A percentile compares a stretch with the other conserved stretches of the same genome.
Conservation (phyloP, 2,329 filamentous ascomycete species). For the Phoma sp. region DNA sequence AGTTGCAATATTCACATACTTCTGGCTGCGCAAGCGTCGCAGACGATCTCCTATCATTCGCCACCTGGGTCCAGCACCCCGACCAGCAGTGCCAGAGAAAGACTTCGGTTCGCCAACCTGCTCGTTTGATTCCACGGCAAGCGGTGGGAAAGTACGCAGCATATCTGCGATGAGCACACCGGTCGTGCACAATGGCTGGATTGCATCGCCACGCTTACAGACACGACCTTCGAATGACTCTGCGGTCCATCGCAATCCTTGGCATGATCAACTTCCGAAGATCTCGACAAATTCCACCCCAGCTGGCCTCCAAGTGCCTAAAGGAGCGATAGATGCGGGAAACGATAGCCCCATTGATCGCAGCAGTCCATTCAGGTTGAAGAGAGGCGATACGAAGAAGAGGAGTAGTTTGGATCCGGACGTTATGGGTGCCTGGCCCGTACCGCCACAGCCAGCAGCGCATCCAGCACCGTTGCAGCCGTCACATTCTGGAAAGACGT, state of each 20-base stretch:
- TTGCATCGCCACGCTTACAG: background rate
- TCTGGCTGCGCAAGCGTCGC: slow-evolving; percentile 27
- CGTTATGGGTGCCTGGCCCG: slow-evolving; percentile 27
- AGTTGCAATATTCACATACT: slow-evolving; percentile 25
- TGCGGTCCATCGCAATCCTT: slow-evolving; percentile 8
- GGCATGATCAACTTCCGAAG: slow-evolving; percentile 4
- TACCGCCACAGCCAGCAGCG: slow-evolving; percentile 21
- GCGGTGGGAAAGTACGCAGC: slow-evolving; percentile 29
- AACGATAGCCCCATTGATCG: slow-evolving; percentile 40
- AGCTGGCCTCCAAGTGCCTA: background rate
- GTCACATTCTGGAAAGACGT: background rate
- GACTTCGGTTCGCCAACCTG: slow-evolving; percentile 14
- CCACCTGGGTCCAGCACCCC: slow-evolving; percentile 1
- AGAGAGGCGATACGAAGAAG: slow-evolving; percentile 35
- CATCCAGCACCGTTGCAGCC: background rate
- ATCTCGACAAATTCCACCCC: slow-evolving; percentile 7
- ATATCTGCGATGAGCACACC: slow-evolving; percentile 30
- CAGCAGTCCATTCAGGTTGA: slow-evolving; percentile 39
- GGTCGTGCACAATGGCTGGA: background rate
- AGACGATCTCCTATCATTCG: background rate
- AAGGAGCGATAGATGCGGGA: background rate
- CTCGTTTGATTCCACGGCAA: slow-evolving; percentile 17
- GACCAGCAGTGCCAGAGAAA: slow-evolving; percentile 22
- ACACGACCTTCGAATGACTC: background rate
- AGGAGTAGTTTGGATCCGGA: slow-evolving; percentile 25